These are phyloP conservation scores for Alternaria tenuissima DNA, from an alignment of 2,329 filamentous ascomycete species.

Conservation along the genomic window DNA sequence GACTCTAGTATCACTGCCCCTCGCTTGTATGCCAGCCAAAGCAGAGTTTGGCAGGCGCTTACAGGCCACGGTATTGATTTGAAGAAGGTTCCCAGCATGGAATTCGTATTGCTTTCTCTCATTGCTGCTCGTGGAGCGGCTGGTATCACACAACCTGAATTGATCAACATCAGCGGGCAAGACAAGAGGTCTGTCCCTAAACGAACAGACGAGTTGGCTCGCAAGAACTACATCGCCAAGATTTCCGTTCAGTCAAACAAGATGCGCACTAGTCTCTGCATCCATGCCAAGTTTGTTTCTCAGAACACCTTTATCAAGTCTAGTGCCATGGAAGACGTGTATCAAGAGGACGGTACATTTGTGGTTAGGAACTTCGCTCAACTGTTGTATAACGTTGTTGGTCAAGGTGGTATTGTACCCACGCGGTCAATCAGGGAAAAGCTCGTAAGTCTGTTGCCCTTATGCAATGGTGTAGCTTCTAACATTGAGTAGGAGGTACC, in stretches of 20 bases:
- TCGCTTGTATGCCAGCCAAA: conserved; percentile 58
- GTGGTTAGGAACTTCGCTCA: conserved; percentile 61
- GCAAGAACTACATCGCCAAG: conserved; percentile 70
- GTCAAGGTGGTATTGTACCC: conserved; percentile 60
- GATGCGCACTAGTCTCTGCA: conserved; percentile 64
- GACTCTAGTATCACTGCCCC: conserved; percentile 29
- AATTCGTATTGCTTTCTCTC: conserved; percentile 66
- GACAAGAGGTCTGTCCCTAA: conserved; percentile 71
- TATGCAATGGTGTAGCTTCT: conserved; percentile 11
- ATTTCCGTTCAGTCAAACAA: conserved; percentile 50
- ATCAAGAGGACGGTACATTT: conserved; percentile 49
- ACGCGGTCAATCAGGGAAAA: conserved; percentile 61
- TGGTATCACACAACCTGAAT: conserved; percentile 66
- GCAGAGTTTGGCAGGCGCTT: conserved; percentile 67
- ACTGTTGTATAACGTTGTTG: conserved; percentile 59
- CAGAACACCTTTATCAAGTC: conserved; percentile 38
- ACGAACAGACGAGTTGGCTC: conserved; percentile 64
- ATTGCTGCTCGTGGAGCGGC: conserved; percentile 63
- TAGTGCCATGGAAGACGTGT: conserved; percentile 45
- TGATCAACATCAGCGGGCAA: conserved; percentile 65
- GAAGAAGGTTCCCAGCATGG: conserved; percentile 60
- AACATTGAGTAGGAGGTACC: conserved; percentile 38
- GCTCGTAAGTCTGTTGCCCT: conserved; percentile 48
- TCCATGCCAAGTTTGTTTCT: conserved; percentile 60
- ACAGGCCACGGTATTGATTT: conserved; percentile 67